A percentile compares a stretch with the other conserved stretches of the same genome.
Evolutionary conservation across 2,329 filamentous ascomycete genomes (phyloP).

Genomic region (Sporothrix luriei): DNA sequence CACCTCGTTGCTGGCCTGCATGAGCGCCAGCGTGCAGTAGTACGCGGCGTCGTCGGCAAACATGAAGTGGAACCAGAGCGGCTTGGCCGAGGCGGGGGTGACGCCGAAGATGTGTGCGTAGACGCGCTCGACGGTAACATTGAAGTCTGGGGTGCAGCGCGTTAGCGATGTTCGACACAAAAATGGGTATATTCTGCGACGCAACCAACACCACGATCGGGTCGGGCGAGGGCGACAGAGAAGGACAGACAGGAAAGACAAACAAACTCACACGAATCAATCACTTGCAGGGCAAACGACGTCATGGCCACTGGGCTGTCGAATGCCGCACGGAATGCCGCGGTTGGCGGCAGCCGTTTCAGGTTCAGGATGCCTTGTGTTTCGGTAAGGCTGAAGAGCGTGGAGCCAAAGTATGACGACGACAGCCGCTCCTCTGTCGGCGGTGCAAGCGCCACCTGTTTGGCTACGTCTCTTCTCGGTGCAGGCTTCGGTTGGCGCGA

Average conservation of each 20-base stretch:
- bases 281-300: not conserved
- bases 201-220: not conserved
- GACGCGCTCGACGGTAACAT: conserved; percentile 9
- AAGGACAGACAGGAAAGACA: not conserved
- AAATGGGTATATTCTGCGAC: not conserved
- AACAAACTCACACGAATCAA: not conserved
- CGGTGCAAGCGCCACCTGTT: not conserved
- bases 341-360: not conserved
- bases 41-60: conserved; percentile 32
- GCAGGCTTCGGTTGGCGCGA: not conserved
- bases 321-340: not conserved
- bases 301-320: conserved; percentile 14
- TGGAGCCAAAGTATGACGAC: not conserved
- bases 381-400: not conserved
- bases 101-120: conserved; percentile 4
- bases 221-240: not conserved
- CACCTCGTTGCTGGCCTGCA: conserved; percentile 38
- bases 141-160: not conserved
- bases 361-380: not conserved
- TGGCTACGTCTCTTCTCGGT: not conserved
- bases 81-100: conserved; percentile 11
- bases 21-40: conserved; percentile 36
- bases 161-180: not conserved
- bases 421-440: too few relatives aligned
- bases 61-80: conserved; percentile 19